Percentiles rank a stretch among this genome's conserved stretches.
Evolutionary conservation across 2,329 filamentous ascomycete genomes (phyloP).

Genomic region (Colletotrichum sp.): DNA sequence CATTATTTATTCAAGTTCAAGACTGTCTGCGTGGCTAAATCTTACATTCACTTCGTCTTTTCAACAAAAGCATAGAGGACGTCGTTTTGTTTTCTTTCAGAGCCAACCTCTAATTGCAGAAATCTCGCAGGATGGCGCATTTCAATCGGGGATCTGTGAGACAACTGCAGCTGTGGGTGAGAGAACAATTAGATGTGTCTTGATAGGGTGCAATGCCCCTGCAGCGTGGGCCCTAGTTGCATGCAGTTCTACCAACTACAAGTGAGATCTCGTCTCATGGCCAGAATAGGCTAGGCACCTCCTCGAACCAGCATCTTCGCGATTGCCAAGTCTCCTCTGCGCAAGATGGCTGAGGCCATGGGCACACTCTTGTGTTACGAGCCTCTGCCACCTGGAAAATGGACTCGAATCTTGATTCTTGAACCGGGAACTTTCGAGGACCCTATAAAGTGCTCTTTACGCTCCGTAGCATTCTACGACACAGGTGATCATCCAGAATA

Average conservation of each 20-base stretch:
- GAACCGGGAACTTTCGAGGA: not conserved
- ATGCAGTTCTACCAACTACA: not conserved
- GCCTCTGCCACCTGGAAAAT: not conserved
- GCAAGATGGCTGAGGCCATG: not conserved
- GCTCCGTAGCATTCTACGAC: not conserved
- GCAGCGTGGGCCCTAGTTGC: not conserved
- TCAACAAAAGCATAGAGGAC: not conserved
- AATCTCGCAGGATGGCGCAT: not conserved
- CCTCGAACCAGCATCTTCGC: not conserved
- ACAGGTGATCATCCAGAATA: not conserved
- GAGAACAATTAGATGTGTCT: not conserved
- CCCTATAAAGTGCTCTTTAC: not conserved
- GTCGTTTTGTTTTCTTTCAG: not conserved
- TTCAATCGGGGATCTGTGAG: not conserved
- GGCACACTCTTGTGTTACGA: not conserved
- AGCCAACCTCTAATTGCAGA: not conserved
- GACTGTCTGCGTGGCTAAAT: rapidly evolving
- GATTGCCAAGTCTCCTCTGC: not conserved
- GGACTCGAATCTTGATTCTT: not conserved
- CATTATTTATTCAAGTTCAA: not conserved
- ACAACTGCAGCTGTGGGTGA: not conserved
- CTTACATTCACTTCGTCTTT: rapidly evolving
- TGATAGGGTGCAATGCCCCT: not conserved
- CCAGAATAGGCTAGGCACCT: not conserved
- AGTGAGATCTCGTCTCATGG: not conserved